phyloP scores from a whole-genome alignment of 352 stramenopile genomes.

The Globisporangium sylvaticum region DNA sequence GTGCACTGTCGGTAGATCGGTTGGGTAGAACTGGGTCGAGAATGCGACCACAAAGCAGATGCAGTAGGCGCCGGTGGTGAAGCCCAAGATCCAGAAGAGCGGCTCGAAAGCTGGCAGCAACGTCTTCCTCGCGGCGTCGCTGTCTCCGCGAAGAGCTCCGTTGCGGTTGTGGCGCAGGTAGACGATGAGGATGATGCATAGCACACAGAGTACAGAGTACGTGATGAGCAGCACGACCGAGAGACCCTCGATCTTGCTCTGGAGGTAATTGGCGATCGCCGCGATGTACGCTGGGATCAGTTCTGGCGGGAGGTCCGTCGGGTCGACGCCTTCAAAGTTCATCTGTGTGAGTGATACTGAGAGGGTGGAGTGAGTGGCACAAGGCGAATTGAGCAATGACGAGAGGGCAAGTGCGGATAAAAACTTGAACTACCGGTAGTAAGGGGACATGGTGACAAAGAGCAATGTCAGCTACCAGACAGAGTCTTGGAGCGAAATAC shows the following conservation, averaged over 20 bases:
- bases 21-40: neutral
- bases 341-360: no score
- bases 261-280: neutral
- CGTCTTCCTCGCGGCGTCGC: constrained; percentile 33
- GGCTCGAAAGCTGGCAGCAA: neutral
- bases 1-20: neutral
- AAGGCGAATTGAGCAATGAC: neutral
- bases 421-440: no score
- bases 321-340: neutral
- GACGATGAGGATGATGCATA: constrained; percentile 29
- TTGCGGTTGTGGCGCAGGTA: constrained; percentile 46
- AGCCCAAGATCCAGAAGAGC: neutral
- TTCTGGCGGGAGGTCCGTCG: neutral
- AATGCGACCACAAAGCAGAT: constrained; percentile 6
- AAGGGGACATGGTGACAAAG: no score
- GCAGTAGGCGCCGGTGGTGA: constrained; percentile 10
- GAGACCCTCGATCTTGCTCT: constrained; percentile 24
- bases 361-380: no score
- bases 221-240: constrained; percentile 33
- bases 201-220: constrained; percentile 31
- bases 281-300: neutral
- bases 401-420: neutral
- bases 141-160: constrained; percentile 31
- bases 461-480: no score
- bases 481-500: no score